Percentiles rank a stretch among this genome's conserved stretches.
These are phyloP conservation scores for Xylariaceae sp. DNA, from an alignment of 2,329 filamentous ascomycete genomes.

Conservation along the genomic window DNA sequence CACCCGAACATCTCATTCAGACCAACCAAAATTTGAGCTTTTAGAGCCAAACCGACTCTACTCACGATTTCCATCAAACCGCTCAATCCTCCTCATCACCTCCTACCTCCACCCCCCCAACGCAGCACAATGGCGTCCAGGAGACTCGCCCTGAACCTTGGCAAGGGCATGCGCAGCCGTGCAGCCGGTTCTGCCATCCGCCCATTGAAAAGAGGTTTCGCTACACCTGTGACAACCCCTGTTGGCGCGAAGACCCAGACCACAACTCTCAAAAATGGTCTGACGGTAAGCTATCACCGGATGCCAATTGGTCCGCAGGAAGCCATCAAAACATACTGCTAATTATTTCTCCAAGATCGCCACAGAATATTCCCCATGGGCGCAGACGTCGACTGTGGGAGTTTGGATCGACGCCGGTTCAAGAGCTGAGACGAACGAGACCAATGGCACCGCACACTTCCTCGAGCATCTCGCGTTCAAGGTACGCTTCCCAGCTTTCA, in stretches of 20 bases:
- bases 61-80: constrained; percentile 55
- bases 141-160: constrained; percentile 94
- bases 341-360: constrained; percentile 71
- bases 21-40: constrained; percentile 41
- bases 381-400: constrained; percentile 96
- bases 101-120: constrained; percentile 51
- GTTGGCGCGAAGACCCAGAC: constrained; percentile 85
- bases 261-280: constrained; percentile 94
- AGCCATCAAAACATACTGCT: constrained; percentile 14
- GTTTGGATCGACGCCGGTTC: constrained; percentile 99
- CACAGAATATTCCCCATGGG: constrained; percentile 96
- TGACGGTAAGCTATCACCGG: constrained; percentile 72
- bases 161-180: constrained; percentile 87
- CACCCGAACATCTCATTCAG: constrained; percentile 31
- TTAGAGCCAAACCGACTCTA: constrained; percentile 37
- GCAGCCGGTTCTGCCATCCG: constrained; percentile 79
- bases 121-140: constrained; percentile 81
- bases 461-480: constrained; percentile 99
- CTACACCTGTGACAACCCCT: constrained; percentile 73
- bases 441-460: constrained; percentile 99
- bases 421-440: constrained; percentile 96
- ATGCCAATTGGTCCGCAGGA: constrained; percentile 36
- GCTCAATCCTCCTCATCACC: constrained; percentile 53
- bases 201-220: constrained; percentile 84
- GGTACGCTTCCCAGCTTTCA: constrained; percentile 57